These are phyloP conservation scores for Gossypium stocksii DNA, from an alignment of 345 rosid genomes.

Conservation along the genomic window DNA sequence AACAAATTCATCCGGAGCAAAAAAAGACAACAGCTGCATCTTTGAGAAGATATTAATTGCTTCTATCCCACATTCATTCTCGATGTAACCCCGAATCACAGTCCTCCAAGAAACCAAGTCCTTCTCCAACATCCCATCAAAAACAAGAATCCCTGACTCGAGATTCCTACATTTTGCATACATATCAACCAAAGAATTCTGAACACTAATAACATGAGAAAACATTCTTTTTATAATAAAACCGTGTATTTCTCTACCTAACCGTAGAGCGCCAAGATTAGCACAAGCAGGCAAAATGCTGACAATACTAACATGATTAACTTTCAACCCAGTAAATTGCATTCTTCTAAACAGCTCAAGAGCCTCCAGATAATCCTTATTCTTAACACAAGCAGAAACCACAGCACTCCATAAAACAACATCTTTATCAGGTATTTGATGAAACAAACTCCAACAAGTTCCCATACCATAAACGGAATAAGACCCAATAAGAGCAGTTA, in stretches of 20 bases:
- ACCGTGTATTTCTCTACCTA: constrained; percentile 24
- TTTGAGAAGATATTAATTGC: constrained; percentile 4
- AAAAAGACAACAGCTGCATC: not conserved
- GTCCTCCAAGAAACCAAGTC: constrained; percentile 15
- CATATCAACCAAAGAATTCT: constrained; percentile 24
- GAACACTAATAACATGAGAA: constrained; percentile 12
- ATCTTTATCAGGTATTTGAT: constrained; percentile 21
- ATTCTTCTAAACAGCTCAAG: constrained; percentile 25
- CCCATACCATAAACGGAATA: constrained; percentile 18
- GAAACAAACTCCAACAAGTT: constrained; percentile 21
- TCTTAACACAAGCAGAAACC: constrained; percentile 25
- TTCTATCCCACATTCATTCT: not conserved
- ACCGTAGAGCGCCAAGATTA: constrained; percentile 17
- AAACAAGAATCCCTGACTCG: constrained; percentile 3
- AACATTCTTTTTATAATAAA: constrained; percentile 14
- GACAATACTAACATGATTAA: constrained; percentile 21
- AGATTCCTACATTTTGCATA: constrained; percentile 28
- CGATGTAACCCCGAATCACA: not conserved
- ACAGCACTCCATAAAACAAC: constrained; percentile 29
- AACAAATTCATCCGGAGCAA: constrained; percentile 6
- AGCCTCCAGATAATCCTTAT: constrained; percentile 21
- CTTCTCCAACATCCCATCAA: constrained; percentile 8
- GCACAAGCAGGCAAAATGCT: constrained; percentile 27
- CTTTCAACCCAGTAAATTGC: constrained; percentile 18
- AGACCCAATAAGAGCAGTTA: constrained; percentile 20